These are phyloP conservation scores for Boletus vermiculosoides DNA, from an alignment of 768 basidiomycete species.

Conservation along the genomic window DNA sequence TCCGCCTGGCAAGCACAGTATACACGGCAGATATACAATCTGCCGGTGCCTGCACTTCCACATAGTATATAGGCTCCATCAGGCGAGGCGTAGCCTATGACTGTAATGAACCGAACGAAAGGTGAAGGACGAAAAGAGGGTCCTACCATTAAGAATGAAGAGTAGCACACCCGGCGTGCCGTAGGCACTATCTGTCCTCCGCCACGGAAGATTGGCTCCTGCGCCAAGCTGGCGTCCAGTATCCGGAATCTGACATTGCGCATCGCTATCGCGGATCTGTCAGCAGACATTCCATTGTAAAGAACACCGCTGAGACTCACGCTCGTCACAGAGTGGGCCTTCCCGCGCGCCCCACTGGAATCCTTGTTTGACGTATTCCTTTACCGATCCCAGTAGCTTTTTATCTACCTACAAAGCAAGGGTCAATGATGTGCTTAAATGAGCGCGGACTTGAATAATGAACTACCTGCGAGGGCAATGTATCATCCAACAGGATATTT, in stretches of 20 bases:
- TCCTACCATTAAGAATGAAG: constrained; percentile 94
- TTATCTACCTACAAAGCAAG: constrained; percentile 72
- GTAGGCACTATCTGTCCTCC: constrained; percentile 99
- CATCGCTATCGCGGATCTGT: constrained; percentile 62
- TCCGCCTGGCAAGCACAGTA: constrained; percentile 94
- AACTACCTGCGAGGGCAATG: constrained; percentile 85
- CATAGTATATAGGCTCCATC: constrained; percentile 98
- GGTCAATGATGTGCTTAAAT: neutral
- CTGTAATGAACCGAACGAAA: neutral
- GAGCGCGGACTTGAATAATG: neutral
- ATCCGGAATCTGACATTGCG: constrained; percentile 98
- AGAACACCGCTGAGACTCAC: constrained; percentile 52
- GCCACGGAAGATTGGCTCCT: constrained; percentile 96
- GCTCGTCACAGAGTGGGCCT: constrained; percentile 97
- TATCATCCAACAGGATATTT: constrained; percentile 93
- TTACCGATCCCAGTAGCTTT: constrained; percentile 83
- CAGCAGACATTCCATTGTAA: neutral
- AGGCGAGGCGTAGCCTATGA: constrained; percentile 85
- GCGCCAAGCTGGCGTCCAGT: constrained; percentile 87
- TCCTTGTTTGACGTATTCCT: constrained; percentile 96
- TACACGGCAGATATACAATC: constrained; percentile 99
- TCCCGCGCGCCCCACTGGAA: constrained; percentile 99
- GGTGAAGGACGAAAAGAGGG: constrained; percentile 9
- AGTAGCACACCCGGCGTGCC: constrained; percentile 98
- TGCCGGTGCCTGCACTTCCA: constrained; percentile 98